Percentiles rank a stretch among this genome's conserved stretches.
phyloP scores from a whole-genome alignment of 2,329 filamentous ascomycete species.

The Triangularia verruculosa region DNA sequence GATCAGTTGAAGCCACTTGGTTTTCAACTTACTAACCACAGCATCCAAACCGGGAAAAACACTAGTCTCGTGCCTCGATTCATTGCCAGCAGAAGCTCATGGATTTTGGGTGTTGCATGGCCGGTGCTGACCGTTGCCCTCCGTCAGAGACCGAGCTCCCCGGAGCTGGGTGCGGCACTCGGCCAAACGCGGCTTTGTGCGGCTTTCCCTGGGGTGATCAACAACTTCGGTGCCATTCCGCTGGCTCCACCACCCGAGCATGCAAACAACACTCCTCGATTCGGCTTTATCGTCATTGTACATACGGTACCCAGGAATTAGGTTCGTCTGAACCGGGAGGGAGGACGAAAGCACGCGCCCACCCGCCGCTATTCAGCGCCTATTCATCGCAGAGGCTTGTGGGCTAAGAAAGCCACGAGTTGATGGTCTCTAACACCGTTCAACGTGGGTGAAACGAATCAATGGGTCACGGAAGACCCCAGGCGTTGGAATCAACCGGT shows the following conservation, averaged over 20 bases:
- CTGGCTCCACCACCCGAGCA: constrained; percentile 21
- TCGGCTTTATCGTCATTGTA: constrained; percentile 25
- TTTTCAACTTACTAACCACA: constrained; percentile 11
- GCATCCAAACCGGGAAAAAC: constrained; percentile 10
- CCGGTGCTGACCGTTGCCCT: constrained; percentile 20
- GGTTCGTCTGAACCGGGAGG: constrained; percentile 9
- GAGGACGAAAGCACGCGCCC: constrained; percentile 2
- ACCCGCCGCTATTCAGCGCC: neutral
- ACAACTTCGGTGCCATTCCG: constrained; percentile 28
- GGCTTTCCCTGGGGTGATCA: constrained; percentile 27
- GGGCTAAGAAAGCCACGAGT: neutral
- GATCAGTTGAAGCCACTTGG: constrained; percentile 8
- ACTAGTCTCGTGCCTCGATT: constrained; percentile 17
- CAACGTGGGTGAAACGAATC: constrained; percentile 2
- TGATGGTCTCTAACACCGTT: neutral
- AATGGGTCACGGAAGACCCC: neutral
- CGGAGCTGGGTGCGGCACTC: constrained; percentile 20
- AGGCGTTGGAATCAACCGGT: neutral
- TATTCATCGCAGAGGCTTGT: neutral
- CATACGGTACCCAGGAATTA: constrained; percentile 10
- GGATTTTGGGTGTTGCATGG: constrained; percentile 4
- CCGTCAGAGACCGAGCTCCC: constrained; percentile 5
- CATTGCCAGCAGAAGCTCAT: neutral
- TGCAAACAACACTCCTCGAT: constrained; percentile 9
- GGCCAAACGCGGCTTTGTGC: constrained; percentile 33